Percentiles rank a stretch among this genome's conserved stretches.
Evolutionary conservation across 2,329 filamentous ascomycete genomes (phyloP).

Genomic region (Fusarium sp.): DNA sequence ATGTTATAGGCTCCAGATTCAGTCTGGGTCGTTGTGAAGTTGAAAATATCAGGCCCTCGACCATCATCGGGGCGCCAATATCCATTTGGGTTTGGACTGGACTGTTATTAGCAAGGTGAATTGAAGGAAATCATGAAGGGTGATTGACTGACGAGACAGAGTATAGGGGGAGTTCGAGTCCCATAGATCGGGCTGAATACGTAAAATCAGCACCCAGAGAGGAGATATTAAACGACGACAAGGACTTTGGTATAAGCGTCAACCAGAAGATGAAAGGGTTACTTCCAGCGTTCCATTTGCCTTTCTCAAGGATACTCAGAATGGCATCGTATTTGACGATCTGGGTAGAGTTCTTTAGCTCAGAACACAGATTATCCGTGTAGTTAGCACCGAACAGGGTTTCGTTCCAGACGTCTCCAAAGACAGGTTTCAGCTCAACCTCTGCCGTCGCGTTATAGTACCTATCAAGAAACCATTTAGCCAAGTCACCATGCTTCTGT

Average conservation of each 20-base stretch:
- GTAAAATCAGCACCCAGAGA: not conserved
- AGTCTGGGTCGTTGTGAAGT: conserved; percentile 2
- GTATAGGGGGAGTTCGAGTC: not conserved
- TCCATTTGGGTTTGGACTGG: not conserved
- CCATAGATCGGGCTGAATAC: not conserved
- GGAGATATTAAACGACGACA: not conserved
- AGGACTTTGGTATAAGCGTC: not conserved
- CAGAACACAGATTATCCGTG: not conserved
- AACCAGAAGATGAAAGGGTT: conserved; percentile 21
- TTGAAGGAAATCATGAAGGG: accelerated
- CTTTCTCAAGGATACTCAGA: conserved; percentile 8
- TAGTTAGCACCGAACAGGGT: not conserved
- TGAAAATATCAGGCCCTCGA: not conserved
- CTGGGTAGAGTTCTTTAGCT: conserved; percentile 2
- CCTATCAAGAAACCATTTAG: not conserved
- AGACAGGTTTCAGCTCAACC: not conserved
- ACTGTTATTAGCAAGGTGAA: not conserved
- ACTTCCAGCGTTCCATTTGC: conserved; percentile 6
- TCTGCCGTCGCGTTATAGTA: conserved; percentile 24
- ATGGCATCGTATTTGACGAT: conserved; percentile 2
- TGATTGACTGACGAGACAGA: not conserved
- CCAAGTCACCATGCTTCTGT: accelerated
- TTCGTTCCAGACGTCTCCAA: not conserved
- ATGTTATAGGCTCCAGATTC: not conserved
- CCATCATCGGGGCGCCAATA: not conserved